Evolutionary conservation across 2,329 filamentous ascomycete genomes (phyloP).

Genomic region (Fusarium nodosum): DNA sequence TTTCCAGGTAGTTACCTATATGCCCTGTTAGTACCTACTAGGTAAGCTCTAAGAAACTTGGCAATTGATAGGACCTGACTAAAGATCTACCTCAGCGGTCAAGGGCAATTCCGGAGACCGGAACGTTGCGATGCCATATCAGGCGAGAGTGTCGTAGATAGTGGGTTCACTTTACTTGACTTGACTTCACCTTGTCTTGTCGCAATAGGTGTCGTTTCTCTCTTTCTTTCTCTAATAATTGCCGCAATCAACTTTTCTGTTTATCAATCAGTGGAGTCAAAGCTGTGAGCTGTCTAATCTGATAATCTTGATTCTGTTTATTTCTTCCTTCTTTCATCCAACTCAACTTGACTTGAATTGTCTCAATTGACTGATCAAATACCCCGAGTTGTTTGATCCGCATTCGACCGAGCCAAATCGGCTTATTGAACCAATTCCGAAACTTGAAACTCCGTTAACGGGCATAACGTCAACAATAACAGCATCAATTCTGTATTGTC

Average conservation of each 20-base stretch:
- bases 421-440: constrained; percentile 39
- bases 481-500: constrained; percentile 20
- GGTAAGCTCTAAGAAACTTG: not conserved
- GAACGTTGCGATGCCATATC: constrained; percentile 42
- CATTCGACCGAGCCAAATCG: constrained; percentile 43
- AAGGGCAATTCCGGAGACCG: constrained; percentile 44
- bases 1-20: not conserved
- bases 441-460: constrained; percentile 48
- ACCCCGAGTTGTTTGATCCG: constrained; percentile 9
- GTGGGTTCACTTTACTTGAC: constrained; percentile 36
- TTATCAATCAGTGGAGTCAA: constrained; percentile 31
- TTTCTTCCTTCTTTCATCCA: constrained; percentile 5
- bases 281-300: constrained; percentile 4
- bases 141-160: constrained; percentile 40
- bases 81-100: constrained; percentile 25
- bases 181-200: constrained; percentile 1
- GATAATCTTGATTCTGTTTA: constrained; percentile 34
- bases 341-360: no score
- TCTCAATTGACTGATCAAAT: not conserved
- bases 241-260: constrained; percentile 35
- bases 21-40: not conserved
- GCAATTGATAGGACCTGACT: constrained; percentile 7
- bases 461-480: constrained; percentile 34
- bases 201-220: constrained; percentile 12
- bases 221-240: constrained; percentile 39